Evolutionary conservation across 768 basidiomycete genomes (phyloP), one percentile per base, ranked within the genome.

Genomic region (Pleurotus citrinopileatus): DNA sequence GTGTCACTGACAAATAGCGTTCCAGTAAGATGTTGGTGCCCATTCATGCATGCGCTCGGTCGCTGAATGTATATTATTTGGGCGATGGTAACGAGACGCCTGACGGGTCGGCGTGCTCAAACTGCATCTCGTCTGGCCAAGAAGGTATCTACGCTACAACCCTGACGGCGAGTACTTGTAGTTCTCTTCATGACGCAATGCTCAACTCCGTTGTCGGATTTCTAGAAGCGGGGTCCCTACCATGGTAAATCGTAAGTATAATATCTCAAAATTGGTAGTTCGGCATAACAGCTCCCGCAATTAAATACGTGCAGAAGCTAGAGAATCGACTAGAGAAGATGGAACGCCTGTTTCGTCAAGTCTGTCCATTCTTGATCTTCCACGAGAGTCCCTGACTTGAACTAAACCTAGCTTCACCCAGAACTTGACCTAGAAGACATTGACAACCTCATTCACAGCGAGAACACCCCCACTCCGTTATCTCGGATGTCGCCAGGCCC

Each of bases 61-160:
- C n/a, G n/a, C n/a, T 34, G 3, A 34, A 1, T 34, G 2, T 34
- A 10, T 9, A 1, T 9, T 34, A n/a, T 9, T 52, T 57, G 84
- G 84, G 85, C 60, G 85, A 91, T 66, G 89, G 88, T 58, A 83
- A 79, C 3, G 79, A 80, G 59, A 82, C 79, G 80, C 75, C 78
- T 15, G 77, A 76, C 28, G 83, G 83, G 62, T 67, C 73, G 32
- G 32, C 32, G 34, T 89, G 86, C 60, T 80, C 80, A 3, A 86
- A 85, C 61, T 88, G 86, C 60, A 70, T 77, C 22, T 74, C 82
- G 22, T 80, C 74, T 57, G 73, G 76, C 45, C 68, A 75, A 32
- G 79, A 85, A 17, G 88, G 87, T 65, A 85, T 82, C 2, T 87
- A 88, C 62, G 75, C 81, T 50, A 83, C 86, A 66, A 78, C 83